A percentile compares a stretch with the other conserved stretches of the same genome.
Conservation (phyloP, 495 filamentous ascomycete genomes). For the Cenococcum geophilum region DNA sequence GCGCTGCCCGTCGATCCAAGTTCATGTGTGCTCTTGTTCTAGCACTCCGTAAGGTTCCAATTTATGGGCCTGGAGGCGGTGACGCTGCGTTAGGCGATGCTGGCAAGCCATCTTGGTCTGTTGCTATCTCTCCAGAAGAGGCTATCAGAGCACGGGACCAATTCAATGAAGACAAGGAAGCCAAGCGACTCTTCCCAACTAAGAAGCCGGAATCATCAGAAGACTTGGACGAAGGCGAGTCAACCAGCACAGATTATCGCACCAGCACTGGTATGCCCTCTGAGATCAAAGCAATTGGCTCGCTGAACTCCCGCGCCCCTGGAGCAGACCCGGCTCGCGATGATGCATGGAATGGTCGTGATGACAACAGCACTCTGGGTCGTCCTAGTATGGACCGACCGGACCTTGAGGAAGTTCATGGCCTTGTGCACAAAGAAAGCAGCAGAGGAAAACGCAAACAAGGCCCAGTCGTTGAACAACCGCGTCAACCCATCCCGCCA, state of each 20-base stretch:
- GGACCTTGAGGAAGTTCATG: slow-evolving; percentile 28
- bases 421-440: slow-evolving; percentile 25
- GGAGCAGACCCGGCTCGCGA: slow-evolving; percentile 41
- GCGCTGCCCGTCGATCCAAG: slow-evolving; percentile 78
- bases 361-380: slow-evolving; percentile 32
- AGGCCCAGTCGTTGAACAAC: not conserved
- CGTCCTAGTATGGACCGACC: slow-evolving; percentile 30
- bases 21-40: slow-evolving; percentile 93
- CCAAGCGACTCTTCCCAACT: slow-evolving; percentile 53
- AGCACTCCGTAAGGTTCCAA: slow-evolving; percentile 79
- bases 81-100: slow-evolving; percentile 59
- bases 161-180: slow-evolving; percentile 56
- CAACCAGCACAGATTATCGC: slow-evolving; percentile 33
- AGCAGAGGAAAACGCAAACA: slow-evolving; percentile 26
- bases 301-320: slow-evolving; percentile 43
- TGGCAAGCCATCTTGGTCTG: slow-evolving; percentile 65
- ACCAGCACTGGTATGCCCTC: slow-evolving; percentile 30
- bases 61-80: slow-evolving; percentile 73
- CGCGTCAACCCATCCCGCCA: slow-evolving; percentile 27
- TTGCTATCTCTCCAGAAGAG: slow-evolving; percentile 60
- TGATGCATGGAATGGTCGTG: slow-evolving; percentile 33
- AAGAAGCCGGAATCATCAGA: slow-evolving; percentile 33
- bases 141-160: slow-evolving; percentile 55
- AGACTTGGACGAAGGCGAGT: slow-evolving; percentile 13
- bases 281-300: slow-evolving; percentile 43